Evolutionary conservation across 352 stramenopile genomes (phyloP), one percentile per base, ranked within the genome.

Genomic region (Phytophthora agathidicida): DNA sequence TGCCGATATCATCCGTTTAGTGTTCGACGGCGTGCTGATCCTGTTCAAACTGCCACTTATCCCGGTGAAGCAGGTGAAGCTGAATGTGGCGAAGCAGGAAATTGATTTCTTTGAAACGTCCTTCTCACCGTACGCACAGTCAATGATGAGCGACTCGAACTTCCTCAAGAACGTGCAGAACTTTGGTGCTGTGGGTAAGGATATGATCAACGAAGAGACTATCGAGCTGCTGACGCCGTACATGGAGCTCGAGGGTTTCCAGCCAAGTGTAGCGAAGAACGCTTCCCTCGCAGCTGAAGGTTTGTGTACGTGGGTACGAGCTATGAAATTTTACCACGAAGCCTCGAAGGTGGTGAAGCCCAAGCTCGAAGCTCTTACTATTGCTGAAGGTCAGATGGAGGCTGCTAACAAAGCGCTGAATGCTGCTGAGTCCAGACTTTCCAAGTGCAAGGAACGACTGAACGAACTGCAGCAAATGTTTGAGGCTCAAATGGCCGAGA

Each of bases 321-420:
- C 97, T 1, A 99, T 99, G 97, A 98, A 98, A 62, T 98, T 96
- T 57, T 99, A 99, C 76, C 96, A 99, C 71, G 93, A 99, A 67
- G 97, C 96, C 1, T 98, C 93, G 20, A 99, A 99, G 70, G 97
- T 99, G 57, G 96, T 99, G 11, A 99, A 99, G 66, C 97, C 97
- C 7, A 99, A 99, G 71, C 83, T 99, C 2, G 97, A 99, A 68
- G 97, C 96, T 19, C 83, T 99, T 9, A 89, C 85, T 37, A 96
- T 99, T 23, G 96, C 96, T 2, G 94, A 98, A 76, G 94, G 88
- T 0, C 92, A 99, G 59, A 98, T 99, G 91, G 94, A 99, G 50
- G 94, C 94, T 6, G 97, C 97, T 0, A 98, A 99, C 62, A 98
- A 98, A 62, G 95, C 93, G 17, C 71, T 99, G 2, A 87, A 86